Conservation (phyloP, 2,329 filamentous ascomycete genomes). For the Shiraia sp. region DNA sequence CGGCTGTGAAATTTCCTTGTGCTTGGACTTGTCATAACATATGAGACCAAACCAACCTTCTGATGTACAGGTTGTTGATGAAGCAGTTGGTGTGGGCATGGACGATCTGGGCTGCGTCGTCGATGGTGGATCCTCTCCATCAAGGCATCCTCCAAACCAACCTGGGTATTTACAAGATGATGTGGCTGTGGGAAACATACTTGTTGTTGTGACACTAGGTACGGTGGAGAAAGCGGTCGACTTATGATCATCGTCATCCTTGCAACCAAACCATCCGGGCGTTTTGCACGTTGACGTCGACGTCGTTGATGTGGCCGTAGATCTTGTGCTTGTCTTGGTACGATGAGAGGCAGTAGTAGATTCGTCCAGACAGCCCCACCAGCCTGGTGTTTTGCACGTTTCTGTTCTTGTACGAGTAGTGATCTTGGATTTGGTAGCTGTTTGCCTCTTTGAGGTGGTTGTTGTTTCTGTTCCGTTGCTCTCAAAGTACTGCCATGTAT, state of each 20-base stretch:
- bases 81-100: slow-evolving; percentile 17
- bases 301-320: slow-evolving; percentile 49
- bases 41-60: slow-evolving; percentile 38
- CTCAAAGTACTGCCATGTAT: slow-evolving; percentile 91
- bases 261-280: slow-evolving; percentile 69
- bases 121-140: slow-evolving; percentile 51
- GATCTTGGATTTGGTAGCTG: slow-evolving; percentile 57
- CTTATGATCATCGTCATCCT: slow-evolving; percentile 43
- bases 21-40: slow-evolving; percentile 30
- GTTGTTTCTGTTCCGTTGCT: slow-evolving; percentile 84
- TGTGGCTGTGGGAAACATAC: slow-evolving; percentile 35
- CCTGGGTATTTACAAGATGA: slow-evolving; percentile 50
- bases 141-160: slow-evolving; percentile 55
- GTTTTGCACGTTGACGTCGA: slow-evolving; percentile 50
- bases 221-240: slow-evolving; percentile 27
- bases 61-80: slow-evolving; percentile 25
- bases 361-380: slow-evolving; percentile 82
- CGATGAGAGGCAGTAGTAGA: slow-evolving; percentile 56
- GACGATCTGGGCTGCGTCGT: slow-evolving; percentile 18
- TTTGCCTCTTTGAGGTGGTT: slow-evolving; percentile 54
- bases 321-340: slow-evolving; percentile 48
- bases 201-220: slow-evolving; percentile 37
- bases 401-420: slow-evolving; percentile 68
- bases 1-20: slow-evolving; percentile 8
- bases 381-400: slow-evolving; percentile 89